Conservation (phyloP, 176 grass and related monocot species). For the Urochloa ruziziensis region DNA sequence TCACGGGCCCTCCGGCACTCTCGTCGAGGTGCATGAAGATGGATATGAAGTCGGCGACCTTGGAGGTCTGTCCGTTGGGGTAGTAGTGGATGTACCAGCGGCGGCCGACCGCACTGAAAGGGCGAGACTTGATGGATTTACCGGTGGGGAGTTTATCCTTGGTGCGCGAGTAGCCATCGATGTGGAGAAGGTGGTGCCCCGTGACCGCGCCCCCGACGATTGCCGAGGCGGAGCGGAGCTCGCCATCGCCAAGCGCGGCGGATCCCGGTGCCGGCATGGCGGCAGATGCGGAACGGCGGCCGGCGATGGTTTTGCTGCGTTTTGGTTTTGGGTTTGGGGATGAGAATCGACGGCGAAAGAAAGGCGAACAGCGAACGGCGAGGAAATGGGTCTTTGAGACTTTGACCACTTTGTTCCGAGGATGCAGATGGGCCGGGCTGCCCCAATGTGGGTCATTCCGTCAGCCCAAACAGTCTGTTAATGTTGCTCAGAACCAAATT, state of each 20-base stretch:
- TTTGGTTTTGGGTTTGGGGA: background rate
- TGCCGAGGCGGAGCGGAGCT: background rate
- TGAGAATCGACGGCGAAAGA: too few relatives aligned
- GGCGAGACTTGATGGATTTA: background rate
- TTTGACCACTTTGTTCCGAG: too few relatives aligned
- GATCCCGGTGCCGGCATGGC: background rate
- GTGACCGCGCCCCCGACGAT: background rate
- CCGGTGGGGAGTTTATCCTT: background rate
- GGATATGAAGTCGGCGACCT: background rate
- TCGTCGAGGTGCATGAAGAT: background rate
- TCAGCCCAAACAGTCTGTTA: background rate
- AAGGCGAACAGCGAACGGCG: too few relatives aligned
- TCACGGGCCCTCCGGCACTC: background rate
- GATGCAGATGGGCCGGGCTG: background rate
- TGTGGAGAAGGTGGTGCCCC: background rate
- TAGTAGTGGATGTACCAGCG: background rate
- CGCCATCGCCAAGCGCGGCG: background rate
- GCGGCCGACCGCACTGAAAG: background rate
- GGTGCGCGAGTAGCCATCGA: background rate
- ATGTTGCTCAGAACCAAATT: too few relatives aligned
- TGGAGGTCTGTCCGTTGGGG: background rate
- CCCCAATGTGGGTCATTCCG: background rate
- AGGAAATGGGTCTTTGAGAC: too few relatives aligned
- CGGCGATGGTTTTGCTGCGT: background rate
- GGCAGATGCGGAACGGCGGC: background rate